Base-by-base conservation (phyloP, 1,139 yeast genomes). In the Saccharomyces hybrid region DNA sequence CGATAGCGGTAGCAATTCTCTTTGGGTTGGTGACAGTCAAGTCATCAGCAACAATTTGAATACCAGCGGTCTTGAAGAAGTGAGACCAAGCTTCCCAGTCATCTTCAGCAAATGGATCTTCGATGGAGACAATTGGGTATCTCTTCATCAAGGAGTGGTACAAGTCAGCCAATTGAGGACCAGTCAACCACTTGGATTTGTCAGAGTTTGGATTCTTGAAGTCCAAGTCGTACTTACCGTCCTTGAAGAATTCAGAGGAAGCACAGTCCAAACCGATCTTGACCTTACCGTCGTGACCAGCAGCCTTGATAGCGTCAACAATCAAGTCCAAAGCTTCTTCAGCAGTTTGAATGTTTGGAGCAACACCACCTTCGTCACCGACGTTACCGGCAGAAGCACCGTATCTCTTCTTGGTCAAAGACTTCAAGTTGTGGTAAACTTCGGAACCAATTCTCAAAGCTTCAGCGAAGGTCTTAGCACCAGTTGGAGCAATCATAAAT, bases 281-380 rank as follows among this genome's bases (percentile, higher is more conserved):
- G 72, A 91, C 84, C 78, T 83, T 78, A 75, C 96, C 97, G 63
- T 83, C 84, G 86, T 90, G 89, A 71, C 98, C 98, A 64, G 97
- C 96, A 66, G 78, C 75, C 72, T 84, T 87, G 74, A 90, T 90
- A 71, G 97, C 88, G 62, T 77, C 84, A 68, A 82, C 80, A 74
- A 91, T 88, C 75, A 91, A 84, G 78, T 90, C 96, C 67, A 91
- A 80, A 66, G 97, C 97, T 81, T 91, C 97, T 75, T 82, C 88
- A 72, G 98, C 90, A 68, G 96, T 82, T 63, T 85, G 81, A 68
- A 90, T 83, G 77, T 88, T 88, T 75, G 98, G 98, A 69, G 97
- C 97, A 80, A 91, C 96, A 82, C 98, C 98, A 84, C 98, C 97
- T 82, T 91, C 97, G 77, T 91, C 98, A 83, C 98, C 98, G 73